These are phyloP conservation scores for Geranium brycei DNA, from an alignment of 345 rosid species.

Conservation along the genomic window DNA sequence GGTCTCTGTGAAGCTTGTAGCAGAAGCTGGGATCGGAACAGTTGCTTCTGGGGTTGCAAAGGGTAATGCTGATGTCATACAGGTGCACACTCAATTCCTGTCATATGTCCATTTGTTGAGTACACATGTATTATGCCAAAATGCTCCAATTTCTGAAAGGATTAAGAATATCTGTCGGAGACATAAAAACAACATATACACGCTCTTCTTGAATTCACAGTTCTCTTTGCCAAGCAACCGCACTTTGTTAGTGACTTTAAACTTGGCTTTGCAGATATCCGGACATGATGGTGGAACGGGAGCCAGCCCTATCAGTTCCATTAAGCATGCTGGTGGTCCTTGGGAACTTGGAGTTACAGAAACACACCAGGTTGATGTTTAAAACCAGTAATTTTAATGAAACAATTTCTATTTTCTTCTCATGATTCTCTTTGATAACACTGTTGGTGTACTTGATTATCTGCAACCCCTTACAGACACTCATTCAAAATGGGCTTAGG, in stretches of 20 bases:
- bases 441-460: constrained; percentile 2
- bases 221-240: background rate
- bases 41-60: constrained; percentile 99
- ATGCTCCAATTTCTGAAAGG: background rate
- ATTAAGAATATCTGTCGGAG: background rate
- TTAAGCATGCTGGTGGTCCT: constrained; percentile 99
- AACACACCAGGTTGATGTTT: constrained; percentile 64
- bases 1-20: constrained; percentile 96
- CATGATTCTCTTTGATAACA: constrained; percentile 4
- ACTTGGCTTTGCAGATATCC: constrained; percentile 52
- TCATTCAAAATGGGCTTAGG: constrained; percentile 81
- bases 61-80: constrained; percentile 95
- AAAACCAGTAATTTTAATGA: constrained; percentile 1
- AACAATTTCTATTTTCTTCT: constrained; percentile 1
- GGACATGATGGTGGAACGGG: constrained; percentile 99
- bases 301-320: constrained; percentile 96
- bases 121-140: background rate
- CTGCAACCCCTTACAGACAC: constrained; percentile 44
- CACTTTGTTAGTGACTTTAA: constrained; percentile 1
- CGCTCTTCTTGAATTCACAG: background rate
- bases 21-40: constrained; percentile 97
- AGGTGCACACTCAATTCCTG: constrained; percentile 33
- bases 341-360: constrained; percentile 98
- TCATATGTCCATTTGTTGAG: background rate
- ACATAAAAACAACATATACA: background rate